phyloP scores from a whole-genome alignment of 2,329 filamentous ascomycete genomes.

The Hypomyces rosellus region DNA sequence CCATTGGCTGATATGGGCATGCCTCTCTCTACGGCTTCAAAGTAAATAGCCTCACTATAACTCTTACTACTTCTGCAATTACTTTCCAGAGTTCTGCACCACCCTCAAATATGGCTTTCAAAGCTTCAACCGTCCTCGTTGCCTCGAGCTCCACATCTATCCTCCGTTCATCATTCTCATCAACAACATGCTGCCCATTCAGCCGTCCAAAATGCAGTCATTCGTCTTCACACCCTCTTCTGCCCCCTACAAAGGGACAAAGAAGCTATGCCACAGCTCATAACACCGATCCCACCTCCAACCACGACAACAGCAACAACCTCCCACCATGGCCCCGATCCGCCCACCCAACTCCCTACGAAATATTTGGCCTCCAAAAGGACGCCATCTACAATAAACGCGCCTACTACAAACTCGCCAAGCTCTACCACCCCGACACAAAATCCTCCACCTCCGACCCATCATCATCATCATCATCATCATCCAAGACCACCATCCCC shows the following conservation, averaged over 20 bases:
- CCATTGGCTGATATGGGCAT: too few relatives aligned
- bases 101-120: constrained; percentile 4
- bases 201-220: not conserved
- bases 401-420: constrained; percentile 85
- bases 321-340: constrained; percentile 40
- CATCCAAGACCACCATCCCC: constrained; percentile 30
- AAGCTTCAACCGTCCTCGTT: not conserved
- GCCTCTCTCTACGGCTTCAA: too few relatives aligned
- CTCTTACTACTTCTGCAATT: too few relatives aligned
- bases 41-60: too few relatives aligned
- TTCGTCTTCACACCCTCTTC: not conserved
- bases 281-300: not conserved
- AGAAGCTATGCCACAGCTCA: constrained; percentile 5
- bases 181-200: not conserved
- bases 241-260: not conserved
- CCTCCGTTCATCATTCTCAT: not conserved
- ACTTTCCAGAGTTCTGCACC: not conserved
- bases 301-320: constrained; percentile 11
- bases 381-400: constrained; percentile 71
- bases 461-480: constrained; percentile 17
- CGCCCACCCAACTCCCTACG: constrained; percentile 71
- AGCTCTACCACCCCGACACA: constrained; percentile 89
- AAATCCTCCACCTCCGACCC: constrained; percentile 24
- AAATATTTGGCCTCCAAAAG: constrained; percentile 62
- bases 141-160: not conserved